phyloP scores from a whole-genome alignment of 2,329 filamentous ascomycete species.

The Apiospora rasikravindrae region DNA sequence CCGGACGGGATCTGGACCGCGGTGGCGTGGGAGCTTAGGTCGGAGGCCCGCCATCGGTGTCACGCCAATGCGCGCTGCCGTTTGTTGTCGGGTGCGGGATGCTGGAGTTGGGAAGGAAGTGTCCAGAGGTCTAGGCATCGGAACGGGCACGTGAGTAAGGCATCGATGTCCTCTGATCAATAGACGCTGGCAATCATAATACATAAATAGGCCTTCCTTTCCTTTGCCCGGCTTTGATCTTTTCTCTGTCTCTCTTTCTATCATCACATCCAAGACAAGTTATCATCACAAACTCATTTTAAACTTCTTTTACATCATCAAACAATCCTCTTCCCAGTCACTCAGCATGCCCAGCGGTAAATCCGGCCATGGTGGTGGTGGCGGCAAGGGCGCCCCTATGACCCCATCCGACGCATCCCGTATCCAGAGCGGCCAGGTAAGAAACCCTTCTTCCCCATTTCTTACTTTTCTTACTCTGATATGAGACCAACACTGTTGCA shows the following conservation, averaged over 20 bases:
- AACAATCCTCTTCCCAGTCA: constrained; percentile 25
- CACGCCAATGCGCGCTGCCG: not conserved
- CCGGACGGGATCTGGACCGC: not conserved
- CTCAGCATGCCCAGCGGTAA: constrained; percentile 3
- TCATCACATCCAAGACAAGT: not conserved
- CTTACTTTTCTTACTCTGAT: too few relatives aligned
- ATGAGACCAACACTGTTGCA: not conserved
- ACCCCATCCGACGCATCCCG: not conserved
- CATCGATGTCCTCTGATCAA: not conserved
- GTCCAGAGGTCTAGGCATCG: too few relatives aligned
- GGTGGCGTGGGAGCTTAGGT: not conserved
- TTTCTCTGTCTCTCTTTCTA: not conserved
- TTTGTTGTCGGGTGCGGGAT: not conserved
- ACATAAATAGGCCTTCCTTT: not conserved
- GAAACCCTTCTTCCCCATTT: too few relatives aligned
- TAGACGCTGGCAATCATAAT: too few relatives aligned
- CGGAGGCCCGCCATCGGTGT: not conserved
- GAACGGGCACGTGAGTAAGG: not conserved
- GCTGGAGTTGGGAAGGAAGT: not conserved
- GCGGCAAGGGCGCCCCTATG: not conserved
- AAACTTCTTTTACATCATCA: not conserved
- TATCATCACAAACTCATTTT: not conserved
- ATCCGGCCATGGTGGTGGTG: not conserved
- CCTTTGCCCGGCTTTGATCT: not conserved
- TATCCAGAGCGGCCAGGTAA: not conserved